phyloP scores from a whole-genome alignment of 1,139 yeast species.

The Meyerozyma elateridarum region DNA sequence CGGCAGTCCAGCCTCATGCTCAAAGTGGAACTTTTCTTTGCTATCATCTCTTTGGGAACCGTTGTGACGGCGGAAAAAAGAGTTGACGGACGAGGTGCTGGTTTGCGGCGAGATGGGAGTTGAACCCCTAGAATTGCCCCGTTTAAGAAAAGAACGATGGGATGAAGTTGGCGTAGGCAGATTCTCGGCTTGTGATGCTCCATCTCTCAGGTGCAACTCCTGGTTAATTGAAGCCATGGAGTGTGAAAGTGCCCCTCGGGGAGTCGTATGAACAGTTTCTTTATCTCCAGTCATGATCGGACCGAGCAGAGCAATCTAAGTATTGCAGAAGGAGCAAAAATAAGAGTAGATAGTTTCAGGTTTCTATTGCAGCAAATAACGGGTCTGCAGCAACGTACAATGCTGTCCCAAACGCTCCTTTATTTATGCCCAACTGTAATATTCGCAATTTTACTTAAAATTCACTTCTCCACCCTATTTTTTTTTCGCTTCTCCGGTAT shows the following conservation, averaged over 20 bases:
- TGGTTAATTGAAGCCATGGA: conserved; percentile 2
- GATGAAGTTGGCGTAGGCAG: conserved; percentile 7
- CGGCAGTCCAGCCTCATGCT: conserved; percentile 4
- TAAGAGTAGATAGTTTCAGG: too few relatives aligned
- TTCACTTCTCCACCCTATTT: too few relatives aligned
- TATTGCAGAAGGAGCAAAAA: too few relatives aligned
- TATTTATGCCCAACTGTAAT: too few relatives aligned
- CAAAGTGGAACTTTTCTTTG: conserved; percentile 1
- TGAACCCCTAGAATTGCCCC: conserved; percentile 14
- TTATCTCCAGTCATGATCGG: conserved; percentile 4
- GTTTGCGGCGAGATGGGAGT: conserved; percentile 13
- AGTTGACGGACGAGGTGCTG: conserved; percentile 14
- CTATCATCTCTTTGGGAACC: not conserved
- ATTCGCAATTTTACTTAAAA: too few relatives aligned
- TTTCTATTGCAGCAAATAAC: too few relatives aligned
- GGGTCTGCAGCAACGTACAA: too few relatives aligned
- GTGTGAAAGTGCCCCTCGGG: not conserved
- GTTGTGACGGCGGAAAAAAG: conserved; percentile 8
- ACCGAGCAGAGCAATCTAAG: too few relatives aligned
- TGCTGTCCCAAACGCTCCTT: too few relatives aligned
- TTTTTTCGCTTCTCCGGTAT: too few relatives aligned
- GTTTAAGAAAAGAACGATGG: conserved; percentile 17
- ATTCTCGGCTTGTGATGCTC: not conserved
- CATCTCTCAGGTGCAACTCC: not conserved
- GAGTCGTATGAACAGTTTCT: not conserved